Conservation (phyloP, 352 stramenopile species). For the Phytophthora citricola region DNA sequence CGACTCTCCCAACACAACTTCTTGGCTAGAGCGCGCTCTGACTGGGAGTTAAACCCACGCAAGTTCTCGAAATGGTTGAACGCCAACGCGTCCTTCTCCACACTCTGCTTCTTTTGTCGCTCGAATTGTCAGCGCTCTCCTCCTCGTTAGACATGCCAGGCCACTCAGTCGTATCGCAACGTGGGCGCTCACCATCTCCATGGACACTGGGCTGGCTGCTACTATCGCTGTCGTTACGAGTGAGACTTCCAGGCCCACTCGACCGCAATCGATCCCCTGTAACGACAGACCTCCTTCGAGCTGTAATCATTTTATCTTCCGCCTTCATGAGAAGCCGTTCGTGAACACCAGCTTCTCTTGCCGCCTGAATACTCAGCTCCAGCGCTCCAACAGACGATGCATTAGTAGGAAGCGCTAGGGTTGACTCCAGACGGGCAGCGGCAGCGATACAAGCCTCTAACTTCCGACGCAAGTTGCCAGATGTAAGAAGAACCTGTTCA, state of each 20-base stretch:
- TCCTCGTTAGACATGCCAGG: conserved; percentile 35
- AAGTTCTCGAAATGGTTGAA: conserved; percentile 80
- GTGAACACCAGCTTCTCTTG: conserved; percentile 64
- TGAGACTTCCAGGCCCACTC: conserved; percentile 28
- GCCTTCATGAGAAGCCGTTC: conserved; percentile 66
- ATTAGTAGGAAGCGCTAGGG: conserved; percentile 50
- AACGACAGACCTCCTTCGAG: conserved; percentile 29
- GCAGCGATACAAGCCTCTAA: conserved; percentile 60
- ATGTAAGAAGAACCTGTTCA: conserved; percentile 48
- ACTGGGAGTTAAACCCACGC: conserved; percentile 60
- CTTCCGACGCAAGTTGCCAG: conserved; percentile 52
- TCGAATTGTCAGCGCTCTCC: conserved; percentile 37
- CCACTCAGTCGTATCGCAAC: conserved; percentile 59
- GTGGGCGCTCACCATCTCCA: conserved; percentile 26
- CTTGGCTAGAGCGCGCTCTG: conserved; percentile 47
- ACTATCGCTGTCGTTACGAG: conserved; percentile 34
- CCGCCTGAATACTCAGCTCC: conserved; percentile 63
- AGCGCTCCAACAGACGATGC: conserved; percentile 55
- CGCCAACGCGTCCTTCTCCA: conserved; percentile 57
- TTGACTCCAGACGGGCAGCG: conserved; percentile 52
- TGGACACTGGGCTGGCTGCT: conserved; percentile 33
- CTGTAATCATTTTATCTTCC: conserved; percentile 60
- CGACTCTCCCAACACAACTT: conserved; percentile 75
- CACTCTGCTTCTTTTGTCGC: conserved; percentile 40
- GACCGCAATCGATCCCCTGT: conserved; percentile 32